These are phyloP conservation scores for Eucalyptus guilfoylei DNA, from an alignment of 345 rosid genomes.

Conservation along the genomic window DNA sequence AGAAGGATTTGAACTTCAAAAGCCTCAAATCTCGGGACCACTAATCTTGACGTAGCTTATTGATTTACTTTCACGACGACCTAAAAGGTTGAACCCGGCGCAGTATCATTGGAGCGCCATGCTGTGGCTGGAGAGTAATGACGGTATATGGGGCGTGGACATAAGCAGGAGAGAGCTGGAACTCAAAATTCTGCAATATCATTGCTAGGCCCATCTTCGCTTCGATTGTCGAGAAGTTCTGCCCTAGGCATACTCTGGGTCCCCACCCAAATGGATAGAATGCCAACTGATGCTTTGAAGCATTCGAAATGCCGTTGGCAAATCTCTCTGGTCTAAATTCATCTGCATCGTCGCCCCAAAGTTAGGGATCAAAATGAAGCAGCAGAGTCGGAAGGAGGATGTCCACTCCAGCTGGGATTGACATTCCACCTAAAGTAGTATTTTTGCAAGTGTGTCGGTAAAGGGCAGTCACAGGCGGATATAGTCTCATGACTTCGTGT, in stretches of 20 bases:
- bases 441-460: neutral
- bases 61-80: neutral
- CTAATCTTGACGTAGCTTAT: neutral
- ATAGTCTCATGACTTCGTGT: conserved; percentile 26
- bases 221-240: conserved; percentile 36
- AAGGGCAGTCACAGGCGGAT: conserved; percentile 5
- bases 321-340: conserved; percentile 24
- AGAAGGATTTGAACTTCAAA: neutral
- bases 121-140: conserved; percentile 39
- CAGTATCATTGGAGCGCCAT: conserved; percentile 34
- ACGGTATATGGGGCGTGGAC: conserved; percentile 33
- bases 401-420: conserved; percentile 7
- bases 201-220: conserved; percentile 37
- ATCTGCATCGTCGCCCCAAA: conserved; percentile 21
- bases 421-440: conserved; percentile 4
- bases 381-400: conserved; percentile 1
- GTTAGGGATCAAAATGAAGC: conserved; percentile 11
- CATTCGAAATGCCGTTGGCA: conserved; percentile 19
- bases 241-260: conserved; percentile 20
- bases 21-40: neutral
- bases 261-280: conserved; percentile 25
- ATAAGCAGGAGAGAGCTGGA: conserved; percentile 39
- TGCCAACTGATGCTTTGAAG: conserved; percentile 1
- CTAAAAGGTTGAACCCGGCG: neutral
- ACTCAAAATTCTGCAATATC: conserved; percentile 28